Base-by-base conservation (phyloP, 305 asterid species). In the Nicotiana rustica region DNA sequence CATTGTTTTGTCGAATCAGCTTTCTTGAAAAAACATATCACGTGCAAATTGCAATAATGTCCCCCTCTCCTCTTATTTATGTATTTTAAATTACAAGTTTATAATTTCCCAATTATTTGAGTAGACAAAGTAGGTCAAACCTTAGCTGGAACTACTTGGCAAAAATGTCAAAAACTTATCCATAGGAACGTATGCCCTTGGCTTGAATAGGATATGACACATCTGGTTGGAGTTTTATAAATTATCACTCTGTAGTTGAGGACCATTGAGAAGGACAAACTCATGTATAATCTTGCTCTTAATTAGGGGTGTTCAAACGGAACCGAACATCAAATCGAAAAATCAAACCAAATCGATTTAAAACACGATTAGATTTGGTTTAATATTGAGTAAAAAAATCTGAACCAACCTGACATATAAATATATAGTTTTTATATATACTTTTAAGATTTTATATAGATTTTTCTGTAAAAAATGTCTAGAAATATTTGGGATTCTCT, bases 21-120 rank as follows among this genome's bases (percentile, higher is more conserved):
- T 75, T 55, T 75, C 15, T 75, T 52, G 21, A 12, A 7, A 52
- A 15, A n/a, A 29, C 29, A 52, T 8, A 75, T 15, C 65, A 75
- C 47, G 15, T 52, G 80, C 29, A 75, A 25, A 75, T 10, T 14
- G 10, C 29, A 52, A 73, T 13, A 75, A 25, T 25, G 65, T 52
- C 29, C 21, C 9, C 21, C 6, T 21, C 21, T 19, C 41, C 79
- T 47, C 14, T 52, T 13, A 21, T 75, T 14, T 49, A 10, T 60
- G 66, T 10, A 60, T 60, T 60, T 60, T 60, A 9, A 60, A 1
- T 62, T 5, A 62, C 15, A 62, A 47, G 41, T 25, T 73, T 73
- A 14, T 14, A 75, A 2, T 73, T 75, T 14, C 55, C 65, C 79
- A 75, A 75, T 75, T 75, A 49, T 73, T 21, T 25, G 66, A 61